Evolutionary conservation across 2,329 filamentous ascomycete species (phyloP).

Genomic region (Pleochaeta shiraiana): DNA sequence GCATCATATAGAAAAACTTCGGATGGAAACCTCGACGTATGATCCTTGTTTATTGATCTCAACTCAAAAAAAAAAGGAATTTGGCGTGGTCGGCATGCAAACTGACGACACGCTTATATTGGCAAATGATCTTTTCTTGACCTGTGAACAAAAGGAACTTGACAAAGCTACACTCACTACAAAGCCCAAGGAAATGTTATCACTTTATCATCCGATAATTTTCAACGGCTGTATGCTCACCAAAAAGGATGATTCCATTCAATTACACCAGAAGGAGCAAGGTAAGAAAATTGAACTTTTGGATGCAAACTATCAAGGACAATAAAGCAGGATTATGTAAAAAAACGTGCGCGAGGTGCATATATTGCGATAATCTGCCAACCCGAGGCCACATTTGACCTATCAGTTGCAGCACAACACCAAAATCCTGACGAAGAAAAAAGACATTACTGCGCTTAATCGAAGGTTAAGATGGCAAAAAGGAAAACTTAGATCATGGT

Average conservation of each 20-base stretch:
- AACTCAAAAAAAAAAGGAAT: background rate
- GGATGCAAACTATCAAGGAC: background rate
- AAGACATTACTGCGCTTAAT: background rate
- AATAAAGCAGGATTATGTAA: background rate
- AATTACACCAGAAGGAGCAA: slow-evolving; percentile 2
- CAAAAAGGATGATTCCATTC: background rate
- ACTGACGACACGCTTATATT: background rate
- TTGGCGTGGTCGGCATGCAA: slow-evolving; percentile 2
- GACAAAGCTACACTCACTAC: background rate
- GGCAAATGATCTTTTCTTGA: background rate
- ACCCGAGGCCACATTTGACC: slow-evolving; percentile 5
- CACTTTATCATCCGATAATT: background rate
- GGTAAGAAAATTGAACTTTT: slow-evolving; percentile 1
- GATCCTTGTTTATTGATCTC: background rate
- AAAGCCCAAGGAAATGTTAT: background rate
- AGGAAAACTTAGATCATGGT: background rate
- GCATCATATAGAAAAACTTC: slow-evolving; percentile 4
- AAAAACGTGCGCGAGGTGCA: background rate
- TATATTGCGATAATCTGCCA: slow-evolving; percentile 4
- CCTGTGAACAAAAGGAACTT: background rate
- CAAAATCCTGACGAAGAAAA: background rate
- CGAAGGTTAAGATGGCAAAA: background rate
- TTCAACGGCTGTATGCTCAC: slow-evolving; percentile 5
- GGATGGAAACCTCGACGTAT: slow-evolving; percentile 2
- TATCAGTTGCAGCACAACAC: slow-evolving; percentile 4